Percentiles rank a stretch among this genome's conserved stretches.
Conservation (phyloP, 1,284 basidiomycete species). For the Ustilago hordei region DNA sequence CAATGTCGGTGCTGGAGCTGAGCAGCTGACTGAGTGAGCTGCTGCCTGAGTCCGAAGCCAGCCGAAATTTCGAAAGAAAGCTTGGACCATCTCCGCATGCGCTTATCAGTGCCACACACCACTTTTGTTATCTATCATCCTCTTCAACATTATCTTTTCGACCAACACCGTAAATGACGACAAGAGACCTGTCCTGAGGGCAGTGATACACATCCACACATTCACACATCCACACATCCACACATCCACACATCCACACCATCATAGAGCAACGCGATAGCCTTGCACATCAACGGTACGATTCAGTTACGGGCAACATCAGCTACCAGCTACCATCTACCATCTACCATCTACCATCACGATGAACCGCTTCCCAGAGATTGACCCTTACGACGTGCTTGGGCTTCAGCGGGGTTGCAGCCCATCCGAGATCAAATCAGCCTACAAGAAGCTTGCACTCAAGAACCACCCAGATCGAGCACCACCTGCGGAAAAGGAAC, state of each 20-base stretch:
- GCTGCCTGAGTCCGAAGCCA: not conserved
- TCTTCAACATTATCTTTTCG: not conserved
- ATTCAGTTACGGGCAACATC: not conserved
- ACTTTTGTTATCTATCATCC: not conserved
- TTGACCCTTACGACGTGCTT: constrained; percentile 59
- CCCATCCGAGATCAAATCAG: constrained; percentile 52
- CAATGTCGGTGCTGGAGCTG: not conserved
- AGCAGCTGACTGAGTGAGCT: constrained; percentile 6
- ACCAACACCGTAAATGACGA: constrained; percentile 5
- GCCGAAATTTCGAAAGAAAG: constrained; percentile 17
- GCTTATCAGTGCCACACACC: constrained; percentile 13
- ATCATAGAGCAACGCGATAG: not conserved
- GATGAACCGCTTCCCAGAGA: constrained; percentile 41
- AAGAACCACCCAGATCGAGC: constrained; percentile 64
- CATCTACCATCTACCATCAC: not conserved
- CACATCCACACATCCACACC: not conserved
- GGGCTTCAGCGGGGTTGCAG: constrained; percentile 51
- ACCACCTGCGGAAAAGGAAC: constrained; percentile 51
- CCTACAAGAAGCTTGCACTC: constrained; percentile 64
- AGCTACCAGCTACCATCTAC: too few species aligned
- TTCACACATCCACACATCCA: not conserved
- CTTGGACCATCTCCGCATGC: constrained; percentile 20
- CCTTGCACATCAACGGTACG: not conserved
- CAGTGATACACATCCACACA: not conserved
- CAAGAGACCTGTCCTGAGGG: constrained; percentile 13